Conservation (phyloP, 305 asterid genomes). For the Solanum hybrid region DNA sequence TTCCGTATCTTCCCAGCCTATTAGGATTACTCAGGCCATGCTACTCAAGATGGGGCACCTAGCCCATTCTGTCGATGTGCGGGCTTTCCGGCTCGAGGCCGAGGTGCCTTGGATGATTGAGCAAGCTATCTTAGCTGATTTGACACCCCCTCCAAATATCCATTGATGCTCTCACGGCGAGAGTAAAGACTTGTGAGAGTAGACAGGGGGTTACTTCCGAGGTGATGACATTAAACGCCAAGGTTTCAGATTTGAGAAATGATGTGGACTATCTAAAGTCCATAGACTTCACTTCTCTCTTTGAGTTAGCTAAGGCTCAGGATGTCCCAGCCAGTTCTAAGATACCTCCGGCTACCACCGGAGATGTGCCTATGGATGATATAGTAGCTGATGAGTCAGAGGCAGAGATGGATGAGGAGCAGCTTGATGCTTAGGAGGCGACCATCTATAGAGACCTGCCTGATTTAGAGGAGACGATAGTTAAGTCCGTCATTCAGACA, state of each 20-base stretch:
- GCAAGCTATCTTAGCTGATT: neutral
- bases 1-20: neutral
- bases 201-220: neutral
- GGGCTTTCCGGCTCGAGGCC: neutral
- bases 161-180: neutral
- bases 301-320: neutral
- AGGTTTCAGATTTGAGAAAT: neutral
- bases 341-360: neutral
- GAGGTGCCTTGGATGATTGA: neutral
- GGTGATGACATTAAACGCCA: neutral
- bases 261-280: neutral
- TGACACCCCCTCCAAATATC: neutral
- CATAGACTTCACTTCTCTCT: neutral
- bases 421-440: neutral
- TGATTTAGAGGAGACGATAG: neutral
- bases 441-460: neutral
- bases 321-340: neutral
- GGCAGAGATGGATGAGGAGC: neutral
- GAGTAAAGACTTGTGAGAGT: neutral
- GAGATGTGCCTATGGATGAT: neutral
- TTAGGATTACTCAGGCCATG: neutral
- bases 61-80: neutral
- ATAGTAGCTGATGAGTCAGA: neutral
- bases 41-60: neutral
- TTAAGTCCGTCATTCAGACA: neutral